Percentiles rank a stretch among this genome's conserved stretches.
Evolutionary conservation across 1,284 basidiomycete genomes (phyloP).

Genomic region (Cystobasidium sp.): DNA sequence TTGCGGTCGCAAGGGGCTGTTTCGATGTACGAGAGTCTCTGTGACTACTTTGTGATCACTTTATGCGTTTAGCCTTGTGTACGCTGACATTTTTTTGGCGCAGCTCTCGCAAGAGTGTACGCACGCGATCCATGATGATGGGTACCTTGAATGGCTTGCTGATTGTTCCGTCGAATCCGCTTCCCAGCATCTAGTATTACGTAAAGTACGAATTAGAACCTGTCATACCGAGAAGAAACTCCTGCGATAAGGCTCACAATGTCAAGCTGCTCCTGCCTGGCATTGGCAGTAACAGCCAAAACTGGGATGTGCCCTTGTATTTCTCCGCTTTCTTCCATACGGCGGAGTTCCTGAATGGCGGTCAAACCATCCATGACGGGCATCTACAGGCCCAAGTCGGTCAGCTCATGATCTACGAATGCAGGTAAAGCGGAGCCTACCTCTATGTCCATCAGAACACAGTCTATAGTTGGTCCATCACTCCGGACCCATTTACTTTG

Average conservation of each 20-base stretch:
- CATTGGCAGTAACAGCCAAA: conserved; percentile 44
- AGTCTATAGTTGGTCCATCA: conserved; percentile 27
- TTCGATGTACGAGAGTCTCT: not conserved
- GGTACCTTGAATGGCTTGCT: conserved; percentile 44
- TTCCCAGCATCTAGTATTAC: conserved; percentile 27
- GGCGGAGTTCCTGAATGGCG: conserved; percentile 34
- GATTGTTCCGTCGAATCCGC: conserved; percentile 40
- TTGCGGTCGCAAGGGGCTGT: too few species aligned
- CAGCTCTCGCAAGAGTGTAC: conserved; percentile 15
- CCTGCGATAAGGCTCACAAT: not conserved
- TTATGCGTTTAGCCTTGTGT: not conserved
- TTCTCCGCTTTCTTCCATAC: conserved; percentile 23
- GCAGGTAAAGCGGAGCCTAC: not conserved
- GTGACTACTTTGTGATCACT: not conserved
- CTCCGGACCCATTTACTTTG: conserved; percentile 36
- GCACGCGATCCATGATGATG: conserved; percentile 38
- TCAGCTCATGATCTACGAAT: not conserved
- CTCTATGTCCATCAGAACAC: conserved; percentile 41
- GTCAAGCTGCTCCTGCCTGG: conserved; percentile 29
- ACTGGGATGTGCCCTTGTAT: conserved; percentile 38
- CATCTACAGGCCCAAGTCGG: conserved; percentile 8
- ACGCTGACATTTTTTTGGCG: not conserved
- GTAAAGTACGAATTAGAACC: not conserved
- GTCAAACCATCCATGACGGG: conserved; percentile 43
- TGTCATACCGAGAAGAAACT: too few species aligned